Evolutionary conservation across 441 rosid species (phyloP), one percentile per base, ranked within the genome.

Genomic region (Populus hybrid): DNA sequence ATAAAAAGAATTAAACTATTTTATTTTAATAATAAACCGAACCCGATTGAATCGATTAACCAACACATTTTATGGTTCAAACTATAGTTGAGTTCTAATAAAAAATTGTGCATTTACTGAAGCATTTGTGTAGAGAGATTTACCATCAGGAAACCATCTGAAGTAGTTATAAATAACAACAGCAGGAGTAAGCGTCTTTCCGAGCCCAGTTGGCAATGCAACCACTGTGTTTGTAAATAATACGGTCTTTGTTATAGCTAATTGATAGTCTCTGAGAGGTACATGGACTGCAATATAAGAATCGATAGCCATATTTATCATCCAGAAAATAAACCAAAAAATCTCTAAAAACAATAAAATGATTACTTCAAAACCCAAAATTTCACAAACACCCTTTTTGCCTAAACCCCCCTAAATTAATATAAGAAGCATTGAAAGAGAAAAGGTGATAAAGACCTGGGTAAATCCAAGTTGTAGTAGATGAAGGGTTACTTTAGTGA

Each of bases 201-300:
- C 98, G 26, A 95, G 98, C 54, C 98, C 97, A 0, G 98, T 95
- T 4, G 98, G 99, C 81, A 95, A 76, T 26, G 97, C 97, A 81
- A 95, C 99, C 83, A 93, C 83, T n/a, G 99, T 93, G 76, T 95
- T 95, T 38, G 97, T 87, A 85, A 95, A 93, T 70, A 93, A 87
- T 76, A 97, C 97, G 2, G 90, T 90, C 90, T 84, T 92, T 28
- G 97, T 86, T 66, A 94, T 95, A 35, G 94, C 88, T 69, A 93
- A 84, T 80, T 93, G 99, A 78, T 93, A 95, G 67, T 95, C 97
- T 78, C 98, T 94, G 30, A 86, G 89, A 50, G 99, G 97, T 75
- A 93, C 83, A 73, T 90, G 93, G 72, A 88, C 97, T 90, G 86
- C 85, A 79, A 11, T 14, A 72, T 46, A 78, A 72, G 23, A 70